Evolutionary conservation across 2,329 filamentous ascomycete genomes (phyloP).

Genomic region (Stagonosporopsis cucurbitacearum): DNA sequence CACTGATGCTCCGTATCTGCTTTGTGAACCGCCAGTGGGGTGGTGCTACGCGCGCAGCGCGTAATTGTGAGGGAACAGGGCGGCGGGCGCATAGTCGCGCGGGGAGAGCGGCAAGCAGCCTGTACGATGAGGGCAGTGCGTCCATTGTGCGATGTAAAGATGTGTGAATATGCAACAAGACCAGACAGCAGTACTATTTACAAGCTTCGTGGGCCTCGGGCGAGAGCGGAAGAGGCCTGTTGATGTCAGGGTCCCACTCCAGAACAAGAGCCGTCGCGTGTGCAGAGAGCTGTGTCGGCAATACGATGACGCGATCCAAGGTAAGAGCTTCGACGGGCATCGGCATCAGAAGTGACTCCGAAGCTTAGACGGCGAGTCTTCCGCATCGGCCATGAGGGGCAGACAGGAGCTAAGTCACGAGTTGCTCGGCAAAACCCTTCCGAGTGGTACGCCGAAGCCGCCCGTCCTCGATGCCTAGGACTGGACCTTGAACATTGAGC

Average conservation of each 20-base stretch:
- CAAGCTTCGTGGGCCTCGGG: conserved; percentile 9
- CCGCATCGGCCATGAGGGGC: conserved; percentile 13
- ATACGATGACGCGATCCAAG: conserved; percentile 11
- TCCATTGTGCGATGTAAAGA: conserved; percentile 34
- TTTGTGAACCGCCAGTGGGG: conserved; percentile 32
- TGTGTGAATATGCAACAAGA: conserved; percentile 2
- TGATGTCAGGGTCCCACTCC: conserved; percentile 16
- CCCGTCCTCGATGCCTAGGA: neutral
- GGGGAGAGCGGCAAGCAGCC: conserved; percentile 38
- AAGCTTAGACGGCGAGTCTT: conserved; percentile 4
- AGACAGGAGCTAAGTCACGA: conserved; percentile 10
- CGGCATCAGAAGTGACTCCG: conserved; percentile 17
- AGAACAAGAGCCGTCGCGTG: conserved; percentile 15
- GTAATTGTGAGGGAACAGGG: conserved; percentile 37
- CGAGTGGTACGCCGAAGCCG: conserved; percentile 1
- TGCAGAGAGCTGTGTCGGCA: conserved; percentile 7
- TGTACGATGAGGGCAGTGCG: conserved; percentile 34
- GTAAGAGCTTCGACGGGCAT: conserved; percentile 6
- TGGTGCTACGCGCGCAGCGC: conserved; percentile 25
- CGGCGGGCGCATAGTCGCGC: conserved; percentile 37
- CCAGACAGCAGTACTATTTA: conserved; percentile 11
- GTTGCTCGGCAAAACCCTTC: conserved; percentile 6
- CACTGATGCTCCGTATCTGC: conserved; percentile 34
- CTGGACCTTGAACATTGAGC: neutral
- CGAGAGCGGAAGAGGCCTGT: conserved; percentile 2